Base-by-base conservation (phyloP, 768 basidiomycete species). In the Lactarius quietus region DNA sequence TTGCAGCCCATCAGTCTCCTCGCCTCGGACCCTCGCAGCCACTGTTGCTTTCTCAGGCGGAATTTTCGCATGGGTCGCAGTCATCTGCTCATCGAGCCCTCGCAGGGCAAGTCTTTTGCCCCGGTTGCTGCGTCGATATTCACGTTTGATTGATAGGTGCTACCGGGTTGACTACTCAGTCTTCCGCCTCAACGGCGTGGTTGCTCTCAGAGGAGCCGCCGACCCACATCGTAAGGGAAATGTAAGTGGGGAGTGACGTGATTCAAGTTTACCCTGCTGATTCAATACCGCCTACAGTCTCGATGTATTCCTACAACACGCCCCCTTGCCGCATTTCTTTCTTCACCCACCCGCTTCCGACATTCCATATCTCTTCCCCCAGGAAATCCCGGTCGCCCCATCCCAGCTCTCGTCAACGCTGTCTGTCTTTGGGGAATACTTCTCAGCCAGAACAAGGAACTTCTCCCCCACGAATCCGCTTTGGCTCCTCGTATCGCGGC, bases 291-390 rank as follows among this genome's bases (percentile, higher is more conserved):
- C 6, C 15, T 23, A 23, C 38, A 39, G 88, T 41, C 72, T 88
- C 4, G 83, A 86, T 70, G 77, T 77, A 31, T 86, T 93, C 71
- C 72, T 86, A 14, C 83, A 82, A 18, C 80, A 89, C 69, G 80
- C 83, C 0, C 72, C 78, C 39, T 81, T 85, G 69, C 80, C 89
- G 63, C 87, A 87, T 6, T 85, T 91, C 71, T 92, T 90, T 74
- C 82, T 92, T 62, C 74, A 85, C 67, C 53, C 75, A 3, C 74
- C 6, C 80, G 84, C 4, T 84, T 89, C 62, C 75, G 74, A 20
- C 58, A 77, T 6, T 71, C 77, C 15, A n/a, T 66, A 20, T 63
- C 68, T 43, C 45, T 75, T 72, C 45, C 76, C 72, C 28, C 70
- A 73, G 23, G 73, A 71, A 45, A 67, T 73, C 18, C 75, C 38